Conservation (phyloP, 129 eudicot genomes). For the Artemisia annua region DNA sequence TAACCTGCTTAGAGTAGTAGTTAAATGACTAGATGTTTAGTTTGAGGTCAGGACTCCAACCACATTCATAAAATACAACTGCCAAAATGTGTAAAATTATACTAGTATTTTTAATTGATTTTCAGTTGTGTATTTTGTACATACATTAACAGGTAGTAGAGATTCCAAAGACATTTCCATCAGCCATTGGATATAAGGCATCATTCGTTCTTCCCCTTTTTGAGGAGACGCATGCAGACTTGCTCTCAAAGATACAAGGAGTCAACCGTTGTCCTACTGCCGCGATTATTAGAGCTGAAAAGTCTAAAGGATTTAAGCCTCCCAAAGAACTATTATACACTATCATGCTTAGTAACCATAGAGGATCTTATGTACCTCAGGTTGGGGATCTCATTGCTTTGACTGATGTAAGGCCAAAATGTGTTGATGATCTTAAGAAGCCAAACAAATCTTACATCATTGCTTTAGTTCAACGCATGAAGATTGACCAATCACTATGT, state of each 20-base stretch:
- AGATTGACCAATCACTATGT: neutral
- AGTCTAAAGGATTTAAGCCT: constrained; percentile 16
- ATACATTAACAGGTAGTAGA: constrained; percentile 11
- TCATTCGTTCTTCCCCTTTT: constrained; percentile 47
- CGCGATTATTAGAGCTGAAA: neutral
- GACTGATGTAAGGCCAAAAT: too few species aligned
- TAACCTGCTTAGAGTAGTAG: neutral
- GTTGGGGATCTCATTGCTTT: too few species aligned
- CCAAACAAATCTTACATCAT: too few species aligned
- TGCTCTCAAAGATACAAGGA: constrained; percentile 39
- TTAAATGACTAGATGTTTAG: neutral
- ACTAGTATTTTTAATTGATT: neutral
- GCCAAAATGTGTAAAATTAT: neutral
- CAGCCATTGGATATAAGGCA: constrained; percentile 22
- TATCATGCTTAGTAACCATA: too few species aligned
- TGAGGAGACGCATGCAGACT: constrained; percentile 63
- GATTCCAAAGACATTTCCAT: constrained; percentile 52
- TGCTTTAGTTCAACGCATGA: neutral
- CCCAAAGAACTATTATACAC: neutral
- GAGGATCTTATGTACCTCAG: too few species aligned
- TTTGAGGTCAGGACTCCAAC: neutral
- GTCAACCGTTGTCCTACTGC: constrained; percentile 27
- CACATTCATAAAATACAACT: neutral
- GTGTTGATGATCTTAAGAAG: too few species aligned
- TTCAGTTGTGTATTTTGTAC: too few species aligned